phyloP scores from a whole-genome alignment of 163 green algal genomes.

The Scenedesmus sp. region DNA sequence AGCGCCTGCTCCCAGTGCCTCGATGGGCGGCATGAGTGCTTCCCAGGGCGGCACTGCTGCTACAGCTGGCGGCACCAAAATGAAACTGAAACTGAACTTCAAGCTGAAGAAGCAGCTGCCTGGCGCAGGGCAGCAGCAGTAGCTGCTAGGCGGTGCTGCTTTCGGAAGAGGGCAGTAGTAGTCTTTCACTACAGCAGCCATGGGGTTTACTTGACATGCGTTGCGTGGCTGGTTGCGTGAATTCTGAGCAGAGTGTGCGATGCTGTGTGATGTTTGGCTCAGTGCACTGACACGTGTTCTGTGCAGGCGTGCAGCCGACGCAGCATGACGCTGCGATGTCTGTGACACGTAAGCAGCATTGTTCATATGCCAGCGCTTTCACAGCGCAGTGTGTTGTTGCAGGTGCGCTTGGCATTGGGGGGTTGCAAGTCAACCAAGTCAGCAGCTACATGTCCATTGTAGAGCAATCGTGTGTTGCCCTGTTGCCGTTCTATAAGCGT shows the following conservation, averaged over 20 bases:
- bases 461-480: not conserved
- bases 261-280: not conserved
- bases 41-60: constrained; percentile 16
- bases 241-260: too few species aligned
- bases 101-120: constrained; percentile 41
- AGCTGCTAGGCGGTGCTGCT: not conserved
- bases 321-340: too few species aligned
- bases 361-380: too few species aligned
- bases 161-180: too few species aligned
- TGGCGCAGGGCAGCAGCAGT: not conserved
- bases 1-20: constrained; percentile 10
- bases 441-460: not conserved
- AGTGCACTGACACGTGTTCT: not conserved
- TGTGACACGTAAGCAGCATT: too few species aligned
- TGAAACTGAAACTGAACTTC: constrained; percentile 28
- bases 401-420: too few species aligned
- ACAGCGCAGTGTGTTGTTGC: too few species aligned
- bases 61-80: constrained; percentile 7
- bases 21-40: constrained; percentile 14
- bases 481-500: too few species aligned
- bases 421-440: not conserved
- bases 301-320: too few species aligned
- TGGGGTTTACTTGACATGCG: too few species aligned
- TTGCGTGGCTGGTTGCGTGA: too few species aligned
- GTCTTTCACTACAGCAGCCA: too few species aligned